Percentiles rank a stretch among this genome's conserved stretches.
Evolutionary conservation across 441 rosid genomes (phyloP).

Genomic region (Erodium texanum): DNA sequence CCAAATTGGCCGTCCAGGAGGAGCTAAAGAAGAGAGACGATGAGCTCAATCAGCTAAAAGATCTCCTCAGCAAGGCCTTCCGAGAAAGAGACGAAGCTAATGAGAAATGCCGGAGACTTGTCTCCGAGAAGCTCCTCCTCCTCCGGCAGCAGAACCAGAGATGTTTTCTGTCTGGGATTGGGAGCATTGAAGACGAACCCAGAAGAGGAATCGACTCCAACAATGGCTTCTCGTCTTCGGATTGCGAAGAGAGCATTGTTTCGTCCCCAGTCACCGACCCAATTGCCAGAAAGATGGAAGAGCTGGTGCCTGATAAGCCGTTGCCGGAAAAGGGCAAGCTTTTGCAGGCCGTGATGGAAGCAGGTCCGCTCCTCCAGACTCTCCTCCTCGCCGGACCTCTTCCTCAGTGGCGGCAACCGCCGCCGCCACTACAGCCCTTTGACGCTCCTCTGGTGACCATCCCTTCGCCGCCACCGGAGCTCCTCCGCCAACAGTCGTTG

Average conservation of each 20-base stretch:
- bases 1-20: constrained; percentile 40
- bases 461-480: background rate
- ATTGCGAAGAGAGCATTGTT: constrained; percentile 84
- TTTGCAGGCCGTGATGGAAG: constrained; percentile 19
- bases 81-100: constrained; percentile 50
- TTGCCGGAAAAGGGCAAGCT: constrained; percentile 23
- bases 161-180: constrained; percentile 40
- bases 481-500: background rate
- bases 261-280: constrained; percentile 44
- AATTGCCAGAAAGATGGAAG: constrained; percentile 12
- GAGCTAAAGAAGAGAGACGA: constrained; percentile 46
- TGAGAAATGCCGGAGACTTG: constrained; percentile 37
- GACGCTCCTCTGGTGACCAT: constrained; percentile 17
- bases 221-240: constrained; percentile 52
- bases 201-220: constrained; percentile 33
- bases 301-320: constrained; percentile 14
- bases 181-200: constrained; percentile 48
- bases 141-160: background rate
- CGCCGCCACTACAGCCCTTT: constrained; percentile 6
- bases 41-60: constrained; percentile 35
- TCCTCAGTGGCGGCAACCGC: constrained; percentile 18
- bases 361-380: constrained; percentile 22
- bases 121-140: constrained; percentile 30
- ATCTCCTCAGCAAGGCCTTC: constrained; percentile 31
- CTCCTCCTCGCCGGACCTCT: constrained; percentile 21